A percentile compares a stretch with the other conserved stretches of the same genome.
These are phyloP conservation scores for Tylopilus sp. DNA, from an alignment of 768 basidiomycete species.

Conservation along the genomic window DNA sequence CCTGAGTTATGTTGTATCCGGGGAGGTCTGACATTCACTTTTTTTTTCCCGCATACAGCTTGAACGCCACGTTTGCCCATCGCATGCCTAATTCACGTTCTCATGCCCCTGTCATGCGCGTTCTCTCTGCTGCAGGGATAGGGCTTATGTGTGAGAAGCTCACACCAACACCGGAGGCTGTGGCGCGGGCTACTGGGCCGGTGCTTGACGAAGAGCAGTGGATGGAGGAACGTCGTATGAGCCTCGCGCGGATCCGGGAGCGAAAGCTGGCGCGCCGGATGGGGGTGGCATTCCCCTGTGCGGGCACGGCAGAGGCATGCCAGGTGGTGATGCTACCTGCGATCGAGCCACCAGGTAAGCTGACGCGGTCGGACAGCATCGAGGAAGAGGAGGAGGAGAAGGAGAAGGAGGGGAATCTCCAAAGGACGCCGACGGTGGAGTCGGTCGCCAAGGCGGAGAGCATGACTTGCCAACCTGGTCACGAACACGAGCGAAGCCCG, in stretches of 20 bases:
- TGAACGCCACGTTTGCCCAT: conserved; percentile 72
- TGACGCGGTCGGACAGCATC: conserved; percentile 31
- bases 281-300: conserved; percentile 24
- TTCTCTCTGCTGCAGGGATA: conserved; percentile 62
- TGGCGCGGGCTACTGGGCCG: conserved; percentile 1
- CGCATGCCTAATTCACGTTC: conserved; percentile 76
- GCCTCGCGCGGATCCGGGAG: conserved; percentile 30
- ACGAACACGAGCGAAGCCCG: background rate
- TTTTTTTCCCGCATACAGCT: conserved; percentile 31
- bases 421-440: background rate
- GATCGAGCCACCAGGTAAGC: conserved; percentile 22
- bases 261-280: conserved; percentile 32
- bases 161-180: conserved; percentile 1
- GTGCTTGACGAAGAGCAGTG: conserved; percentile 30
- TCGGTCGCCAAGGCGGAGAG: conserved; percentile 1
- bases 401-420: conserved; percentile 8
- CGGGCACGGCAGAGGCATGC: conserved; percentile 8
- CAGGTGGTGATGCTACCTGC: conserved; percentile 16
- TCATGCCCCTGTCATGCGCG: conserved; percentile 69
- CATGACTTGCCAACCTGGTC: background rate
- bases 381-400: conserved; percentile 31
- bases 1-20: background rate
- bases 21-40: background rate
- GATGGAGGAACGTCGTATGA: conserved; percentile 35
- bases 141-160: conserved; percentile 24